Evolutionary conservation across 2,329 filamentous ascomycete genomes (phyloP), one percentile per base, ranked within the genome.

Genomic region (Fusarium pseudonygamai): DNA sequence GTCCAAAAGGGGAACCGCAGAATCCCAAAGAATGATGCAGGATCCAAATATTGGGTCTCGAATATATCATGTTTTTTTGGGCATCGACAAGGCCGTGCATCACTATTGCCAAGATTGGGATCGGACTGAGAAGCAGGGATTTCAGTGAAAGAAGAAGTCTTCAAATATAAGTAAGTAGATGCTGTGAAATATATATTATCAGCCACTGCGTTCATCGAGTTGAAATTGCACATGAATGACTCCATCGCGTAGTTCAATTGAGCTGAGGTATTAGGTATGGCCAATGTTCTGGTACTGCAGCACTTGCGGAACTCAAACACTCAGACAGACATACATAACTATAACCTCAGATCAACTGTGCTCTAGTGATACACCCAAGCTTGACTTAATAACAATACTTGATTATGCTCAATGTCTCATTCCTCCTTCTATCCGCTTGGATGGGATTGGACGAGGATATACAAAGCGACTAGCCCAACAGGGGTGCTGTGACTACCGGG

Each of bases 31-130:
- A 61, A 61, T 56, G 59, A 55, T 57, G 53, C 14, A 60, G 60
- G 45, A 69, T 57, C 49, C 40, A 59, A 69, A 36, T 53, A 22
- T 39, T 57, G 63, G 53, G 64, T 64, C 50, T 22, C 42, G 39
- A 53, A 53, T 37, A 22, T 18, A 50, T 60, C 40, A 34, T 53
- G 58, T 40, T 57, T 46, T 37, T 55, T 72, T 72, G 69, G 64
- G 59, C 53, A 56, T 46, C 47, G 24, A 72, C 36, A 39, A 66
- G 64, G 69, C 61, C 69, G 69, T 72, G 60, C 60, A 72, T 72
- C 40, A 42, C 36, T 26, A 45, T 50, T 62, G 65, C 65, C 69
- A 69, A 73, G 69, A 22, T 30, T 56, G 26, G 24, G 46, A 20
- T 12, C 26, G 28, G 30, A 9, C 8, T 45, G 8, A 34, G 18